These are phyloP conservation scores for Aspergillus panamensis DNA, from an alignment of 495 filamentous ascomycete species.

Conservation along the genomic window DNA sequence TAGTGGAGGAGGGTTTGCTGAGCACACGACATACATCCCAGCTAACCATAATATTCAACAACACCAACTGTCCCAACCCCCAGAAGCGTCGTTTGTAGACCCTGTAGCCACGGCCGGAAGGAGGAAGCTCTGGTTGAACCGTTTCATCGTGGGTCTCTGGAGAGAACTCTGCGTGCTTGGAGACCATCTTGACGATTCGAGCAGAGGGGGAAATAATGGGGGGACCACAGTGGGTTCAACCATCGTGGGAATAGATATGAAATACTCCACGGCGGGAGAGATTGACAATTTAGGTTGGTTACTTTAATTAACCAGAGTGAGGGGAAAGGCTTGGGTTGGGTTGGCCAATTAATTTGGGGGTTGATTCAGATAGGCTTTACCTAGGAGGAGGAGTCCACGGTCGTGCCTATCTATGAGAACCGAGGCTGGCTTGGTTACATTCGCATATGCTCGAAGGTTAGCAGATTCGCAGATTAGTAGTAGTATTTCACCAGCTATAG, in stretches of 20 bases:
- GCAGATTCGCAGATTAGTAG: too few species aligned
- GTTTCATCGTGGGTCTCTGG: constrained; percentile 4
- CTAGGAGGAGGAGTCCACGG: too few species aligned
- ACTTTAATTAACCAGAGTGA: too few species aligned
- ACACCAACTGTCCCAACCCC: constrained; percentile 74
- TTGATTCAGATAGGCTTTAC: too few species aligned
- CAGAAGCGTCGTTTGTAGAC: constrained; percentile 91
- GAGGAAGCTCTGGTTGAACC: constrained; percentile 15
- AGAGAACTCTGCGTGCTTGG: constrained; percentile 3
- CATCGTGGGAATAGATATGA: not conserved
- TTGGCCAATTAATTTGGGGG: too few species aligned
- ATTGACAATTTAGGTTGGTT: too few species aligned
- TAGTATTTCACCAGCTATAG: too few species aligned
- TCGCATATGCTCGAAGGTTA: too few species aligned
- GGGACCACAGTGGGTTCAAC: not conserved
- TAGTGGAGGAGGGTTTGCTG: not conserved
- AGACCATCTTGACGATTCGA: constrained; percentile 6
- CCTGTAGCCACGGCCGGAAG: constrained; percentile 50
- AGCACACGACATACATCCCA: constrained; percentile 73
- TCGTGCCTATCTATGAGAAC: too few species aligned
- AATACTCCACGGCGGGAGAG: too few species aligned
- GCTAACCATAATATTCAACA: constrained; percentile 88
- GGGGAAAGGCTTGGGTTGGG: too few species aligned
- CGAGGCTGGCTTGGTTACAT: too few species aligned
- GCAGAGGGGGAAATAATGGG: not conserved